These are phyloP conservation scores for Piloderma croceum DNA, from an alignment of 768 basidiomycete genomes.

Conservation along the genomic window DNA sequence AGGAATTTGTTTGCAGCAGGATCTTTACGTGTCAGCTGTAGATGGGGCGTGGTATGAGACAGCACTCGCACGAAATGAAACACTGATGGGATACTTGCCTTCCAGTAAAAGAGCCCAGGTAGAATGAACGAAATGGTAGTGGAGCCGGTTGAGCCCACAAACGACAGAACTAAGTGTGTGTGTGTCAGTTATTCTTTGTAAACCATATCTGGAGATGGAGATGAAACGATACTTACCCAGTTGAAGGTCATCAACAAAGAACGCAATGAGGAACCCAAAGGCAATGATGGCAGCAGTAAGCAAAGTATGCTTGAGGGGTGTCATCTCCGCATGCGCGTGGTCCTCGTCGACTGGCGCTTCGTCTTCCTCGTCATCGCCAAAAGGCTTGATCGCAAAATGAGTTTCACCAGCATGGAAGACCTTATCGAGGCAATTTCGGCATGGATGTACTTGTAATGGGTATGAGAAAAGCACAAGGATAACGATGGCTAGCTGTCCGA, in stretches of 20 bases:
- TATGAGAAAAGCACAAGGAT: slow-evolving; percentile 88
- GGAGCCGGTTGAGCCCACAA: slow-evolving; percentile 95
- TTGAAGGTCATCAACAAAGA: slow-evolving; percentile 71
- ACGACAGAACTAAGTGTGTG: slow-evolving; percentile 74
- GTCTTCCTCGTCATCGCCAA: slow-evolving; percentile 38
- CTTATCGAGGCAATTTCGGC: slow-evolving; percentile 87
- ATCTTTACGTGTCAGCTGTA: slow-evolving; percentile 66
- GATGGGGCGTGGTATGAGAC: no score
- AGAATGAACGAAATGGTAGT: slow-evolving; percentile 97
- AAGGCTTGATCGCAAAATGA: slow-evolving; percentile 22
- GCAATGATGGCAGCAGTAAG: slow-evolving; percentile 65
- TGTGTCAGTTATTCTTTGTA: no score
- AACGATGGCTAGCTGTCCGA: slow-evolving; percentile 91
- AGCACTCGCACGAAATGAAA: no score
- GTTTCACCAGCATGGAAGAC: slow-evolving; percentile 52
- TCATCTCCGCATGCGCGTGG: slow-evolving; percentile 57
- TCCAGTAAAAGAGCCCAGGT: slow-evolving; percentile 91
- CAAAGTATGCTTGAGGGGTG: slow-evolving; percentile 57
- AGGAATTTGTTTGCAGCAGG: slow-evolving; percentile 46
- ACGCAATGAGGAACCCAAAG: slow-evolving; percentile 66
- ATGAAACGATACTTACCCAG: slow-evolving; percentile 47
- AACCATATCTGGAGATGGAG: slow-evolving; percentile 1
- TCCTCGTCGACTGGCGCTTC: slow-evolving; percentile 47
- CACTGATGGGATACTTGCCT: no score
- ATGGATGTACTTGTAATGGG: slow-evolving; percentile 91